A percentile compares a stretch with the other conserved stretches of the same genome.
Conservation (phyloP, 768 basidiomycete species). For the Rhodotorula kratochvilovae region DNA sequence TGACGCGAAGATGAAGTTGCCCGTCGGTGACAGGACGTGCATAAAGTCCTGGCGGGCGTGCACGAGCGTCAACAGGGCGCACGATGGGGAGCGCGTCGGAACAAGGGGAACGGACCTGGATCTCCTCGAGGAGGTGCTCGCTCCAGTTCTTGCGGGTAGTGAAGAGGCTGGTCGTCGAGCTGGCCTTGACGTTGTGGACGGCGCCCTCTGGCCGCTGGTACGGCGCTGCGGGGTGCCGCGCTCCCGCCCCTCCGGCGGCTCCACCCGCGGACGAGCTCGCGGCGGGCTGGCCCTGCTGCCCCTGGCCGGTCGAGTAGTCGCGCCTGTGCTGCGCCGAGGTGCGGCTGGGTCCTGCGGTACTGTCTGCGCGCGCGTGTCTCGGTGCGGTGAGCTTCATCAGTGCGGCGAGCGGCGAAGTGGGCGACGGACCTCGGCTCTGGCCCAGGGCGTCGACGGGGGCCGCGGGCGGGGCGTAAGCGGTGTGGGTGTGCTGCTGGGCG, state of each 20-base stretch:
- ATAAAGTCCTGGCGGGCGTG: conserved; percentile 60
- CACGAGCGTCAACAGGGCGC: no score
- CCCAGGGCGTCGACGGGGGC: background rate
- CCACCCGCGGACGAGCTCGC: background rate
- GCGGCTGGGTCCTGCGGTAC: background rate
- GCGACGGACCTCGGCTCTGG: background rate
- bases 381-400: background rate
- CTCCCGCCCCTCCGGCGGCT: background rate
- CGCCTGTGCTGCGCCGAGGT: background rate
- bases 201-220: conserved; percentile 20
- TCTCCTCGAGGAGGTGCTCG: conserved; percentile 41
- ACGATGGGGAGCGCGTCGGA: background rate
- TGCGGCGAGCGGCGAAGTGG: background rate
- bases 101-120: conserved; percentile 29
- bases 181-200: conserved; percentile 34
- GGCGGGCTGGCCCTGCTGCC: no score
- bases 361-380: background rate
- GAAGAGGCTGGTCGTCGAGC: conserved; percentile 40
- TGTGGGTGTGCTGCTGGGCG: background rate
- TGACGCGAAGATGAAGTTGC: conserved; percentile 83
- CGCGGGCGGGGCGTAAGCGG: background rate
- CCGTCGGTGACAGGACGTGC: conserved; percentile 84
- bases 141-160: conserved; percentile 43
- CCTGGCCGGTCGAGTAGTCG: background rate
- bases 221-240: conserved; percentile 3